phyloP scores from a whole-genome alignment of 495 filamentous ascomycete genomes.

The Annulohypoxylon moriforme region DNA sequence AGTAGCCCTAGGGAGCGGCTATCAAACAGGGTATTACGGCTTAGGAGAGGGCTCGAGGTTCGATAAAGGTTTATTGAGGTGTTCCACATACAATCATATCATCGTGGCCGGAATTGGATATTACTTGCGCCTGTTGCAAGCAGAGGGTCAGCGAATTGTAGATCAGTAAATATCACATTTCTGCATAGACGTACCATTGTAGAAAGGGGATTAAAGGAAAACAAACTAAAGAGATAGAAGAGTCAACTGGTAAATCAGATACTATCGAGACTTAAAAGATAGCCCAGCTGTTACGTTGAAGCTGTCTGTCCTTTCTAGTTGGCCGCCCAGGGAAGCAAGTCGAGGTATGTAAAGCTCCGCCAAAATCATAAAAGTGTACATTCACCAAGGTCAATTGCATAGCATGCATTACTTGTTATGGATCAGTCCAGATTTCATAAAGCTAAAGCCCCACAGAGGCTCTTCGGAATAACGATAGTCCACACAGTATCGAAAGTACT shows the following conservation, averaged over 20 bases:
- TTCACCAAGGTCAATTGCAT: slow-evolving; percentile 28
- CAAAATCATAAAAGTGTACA: slow-evolving; percentile 29
- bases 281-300: neutral
- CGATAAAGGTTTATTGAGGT: neutral
- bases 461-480: neutral
- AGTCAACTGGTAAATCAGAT: neutral
- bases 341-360: slow-evolving; percentile 23
- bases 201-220: slow-evolving; percentile 4
- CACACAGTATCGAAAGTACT: neutral
- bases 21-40: neutral
- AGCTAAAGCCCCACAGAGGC: neutral
- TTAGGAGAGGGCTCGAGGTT: neutral
- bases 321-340: slow-evolving; percentile 34
- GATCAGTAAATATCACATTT: neutral
- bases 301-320: slow-evolving; percentile 19
- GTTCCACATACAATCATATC: slow-evolving; percentile 93
- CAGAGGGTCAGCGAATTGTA: slow-evolving; percentile 31
- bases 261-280: neutral
- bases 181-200: slow-evolving; percentile 41
- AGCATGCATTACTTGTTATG: slow-evolving; percentile 1
- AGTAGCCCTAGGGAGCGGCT: neutral
- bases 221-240: neutral
- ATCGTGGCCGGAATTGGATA: slow-evolving; percentile 93
- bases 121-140: slow-evolving; percentile 72
- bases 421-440: slow-evolving; percentile 41